A percentile compares a stretch with the other conserved stretches of the same genome.
Conservation (phyloP, 768 basidiomycete species). For the Naganishia kalamii region DNA sequence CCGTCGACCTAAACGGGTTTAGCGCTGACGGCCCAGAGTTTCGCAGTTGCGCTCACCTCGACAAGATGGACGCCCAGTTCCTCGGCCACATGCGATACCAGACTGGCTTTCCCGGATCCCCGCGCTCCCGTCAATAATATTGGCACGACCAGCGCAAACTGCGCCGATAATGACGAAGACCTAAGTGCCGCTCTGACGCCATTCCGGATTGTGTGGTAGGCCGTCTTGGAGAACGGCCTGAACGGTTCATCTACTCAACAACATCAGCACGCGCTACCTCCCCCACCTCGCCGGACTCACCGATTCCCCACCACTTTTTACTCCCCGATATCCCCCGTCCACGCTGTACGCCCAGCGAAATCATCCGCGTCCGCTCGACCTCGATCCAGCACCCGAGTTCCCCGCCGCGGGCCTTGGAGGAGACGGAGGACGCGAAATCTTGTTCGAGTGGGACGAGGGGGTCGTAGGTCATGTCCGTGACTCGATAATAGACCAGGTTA, state of each 20-base stretch:
- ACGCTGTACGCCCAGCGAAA: slow-evolving; percentile 73
- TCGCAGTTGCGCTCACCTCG: slow-evolving; percentile 53
- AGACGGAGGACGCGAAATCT: slow-evolving; percentile 38
- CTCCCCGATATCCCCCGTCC: slow-evolving; percentile 53
- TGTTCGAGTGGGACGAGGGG: slow-evolving; percentile 49
- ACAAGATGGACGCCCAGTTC: slow-evolving; percentile 68
- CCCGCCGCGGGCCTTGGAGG: slow-evolving; percentile 55
- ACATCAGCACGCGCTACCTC: not conserved
- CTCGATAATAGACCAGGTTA: slow-evolving; percentile 64
- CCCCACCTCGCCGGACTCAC: slow-evolving; percentile 46
- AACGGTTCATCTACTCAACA: slow-evolving; percentile 49
- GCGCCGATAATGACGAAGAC: not conserved
- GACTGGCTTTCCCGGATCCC: slow-evolving; percentile 74
- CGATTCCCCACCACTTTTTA: slow-evolving; percentile 52
- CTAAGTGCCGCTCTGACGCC: not conserved
- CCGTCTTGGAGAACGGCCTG: slow-evolving; percentile 50
- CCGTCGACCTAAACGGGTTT: slow-evolving; percentile 65
- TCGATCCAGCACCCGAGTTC: slow-evolving; percentile 84
- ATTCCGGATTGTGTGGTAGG: slow-evolving; percentile 6
- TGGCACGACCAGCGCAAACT: slow-evolving; percentile 49
- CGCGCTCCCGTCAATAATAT: slow-evolving; percentile 71
- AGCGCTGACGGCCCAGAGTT: not conserved
- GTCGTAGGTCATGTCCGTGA: slow-evolving; percentile 70
- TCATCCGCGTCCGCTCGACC: slow-evolving; percentile 61
- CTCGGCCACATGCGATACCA: slow-evolving; percentile 49